Evolutionary conservation across 2,329 filamentous ascomycete species (phyloP).

Genomic region (Microascus cirrosus): DNA sequence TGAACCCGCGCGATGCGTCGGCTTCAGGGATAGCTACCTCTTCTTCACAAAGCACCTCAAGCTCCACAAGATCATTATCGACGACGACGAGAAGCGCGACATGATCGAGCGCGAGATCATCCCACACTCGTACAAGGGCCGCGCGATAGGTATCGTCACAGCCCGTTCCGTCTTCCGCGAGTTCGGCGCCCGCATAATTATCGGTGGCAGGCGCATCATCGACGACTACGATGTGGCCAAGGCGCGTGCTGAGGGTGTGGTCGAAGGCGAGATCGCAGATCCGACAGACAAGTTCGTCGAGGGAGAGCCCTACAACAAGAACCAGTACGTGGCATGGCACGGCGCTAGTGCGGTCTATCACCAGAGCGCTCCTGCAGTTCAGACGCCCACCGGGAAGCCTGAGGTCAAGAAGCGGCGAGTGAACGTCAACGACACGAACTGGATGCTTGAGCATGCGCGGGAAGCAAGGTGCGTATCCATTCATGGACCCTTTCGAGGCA

Average conservation of each 20-base stretch:
- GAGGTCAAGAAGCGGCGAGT: constrained; percentile 77
- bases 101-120: constrained; percentile 93
- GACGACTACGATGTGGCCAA: constrained; percentile 84
- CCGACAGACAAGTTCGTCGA: constrained; percentile 71
- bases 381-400: constrained; percentile 62
- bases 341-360: constrained; percentile 95
- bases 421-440: constrained; percentile 85
- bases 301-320: constrained; percentile 91
- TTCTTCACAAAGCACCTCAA: constrained; percentile 98
- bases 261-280: constrained; percentile 85
- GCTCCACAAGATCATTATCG: constrained; percentile 95
- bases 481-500: neutral
- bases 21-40: constrained; percentile 94
- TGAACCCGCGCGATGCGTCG: constrained; percentile 90
- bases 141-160: constrained; percentile 92
- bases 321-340: constrained; percentile 98
- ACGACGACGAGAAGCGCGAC: constrained; percentile 93
- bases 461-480: constrained; percentile 62
- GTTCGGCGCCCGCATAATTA: constrained; percentile 88
- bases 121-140: constrained; percentile 95
- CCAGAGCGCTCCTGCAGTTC: constrained; percentile 65
- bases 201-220: constrained; percentile 73
- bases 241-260: constrained; percentile 62
- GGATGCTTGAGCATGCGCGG: constrained; percentile 90
- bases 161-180: constrained; percentile 94